Conservation (phyloP, 768 basidiomycete species). For the Gymnopilus junonius region DNA sequence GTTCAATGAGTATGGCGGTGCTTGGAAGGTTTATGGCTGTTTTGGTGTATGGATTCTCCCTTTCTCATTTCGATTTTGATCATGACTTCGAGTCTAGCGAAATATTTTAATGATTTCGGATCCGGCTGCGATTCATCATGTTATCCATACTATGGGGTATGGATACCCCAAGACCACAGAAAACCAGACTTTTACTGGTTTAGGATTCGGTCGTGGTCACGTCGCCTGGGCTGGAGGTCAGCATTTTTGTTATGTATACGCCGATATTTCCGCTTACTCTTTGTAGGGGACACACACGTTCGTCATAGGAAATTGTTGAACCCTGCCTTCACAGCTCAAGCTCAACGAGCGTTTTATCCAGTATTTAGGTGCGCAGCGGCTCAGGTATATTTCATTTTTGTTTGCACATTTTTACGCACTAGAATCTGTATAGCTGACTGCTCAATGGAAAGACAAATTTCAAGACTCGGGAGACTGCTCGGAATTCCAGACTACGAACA, state of each 20-base stretch:
- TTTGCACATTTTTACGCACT: too few species aligned
- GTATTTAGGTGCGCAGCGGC: slow-evolving; percentile 10
- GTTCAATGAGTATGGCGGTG: slow-evolving; percentile 12
- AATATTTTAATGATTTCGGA: slow-evolving; percentile 14
- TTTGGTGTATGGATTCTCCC: slow-evolving; percentile 3
- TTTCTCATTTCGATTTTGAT: neutral
- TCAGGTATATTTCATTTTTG: slow-evolving; percentile 4
- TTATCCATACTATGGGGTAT: slow-evolving; percentile 13
- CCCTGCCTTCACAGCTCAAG: slow-evolving; percentile 12
- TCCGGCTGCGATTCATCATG: slow-evolving; percentile 11
- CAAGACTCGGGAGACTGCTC: slow-evolving; percentile 16
- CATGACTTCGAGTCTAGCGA: neutral
- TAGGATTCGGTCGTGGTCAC: slow-evolving; percentile 8
- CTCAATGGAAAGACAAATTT: slow-evolving; percentile 13
- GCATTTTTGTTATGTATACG: neutral
- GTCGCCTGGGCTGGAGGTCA: slow-evolving; percentile 15
- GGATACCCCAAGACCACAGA: slow-evolving; percentile 13
- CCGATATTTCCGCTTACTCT: neutral
- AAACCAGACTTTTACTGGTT: slow-evolving; percentile 10
- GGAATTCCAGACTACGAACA: slow-evolving; percentile 11
- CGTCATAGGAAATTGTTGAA: slow-evolving; percentile 11
- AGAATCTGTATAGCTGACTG: too few species aligned
- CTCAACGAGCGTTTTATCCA: slow-evolving; percentile 12
- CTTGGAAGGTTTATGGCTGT: slow-evolving; percentile 15
- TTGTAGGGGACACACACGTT: slow-evolving; percentile 10